Percentiles rank a stretch among this genome's conserved stretches.
Conservation (phyloP, 768 basidiomycete species). For the Suillus occidentalis region DNA sequence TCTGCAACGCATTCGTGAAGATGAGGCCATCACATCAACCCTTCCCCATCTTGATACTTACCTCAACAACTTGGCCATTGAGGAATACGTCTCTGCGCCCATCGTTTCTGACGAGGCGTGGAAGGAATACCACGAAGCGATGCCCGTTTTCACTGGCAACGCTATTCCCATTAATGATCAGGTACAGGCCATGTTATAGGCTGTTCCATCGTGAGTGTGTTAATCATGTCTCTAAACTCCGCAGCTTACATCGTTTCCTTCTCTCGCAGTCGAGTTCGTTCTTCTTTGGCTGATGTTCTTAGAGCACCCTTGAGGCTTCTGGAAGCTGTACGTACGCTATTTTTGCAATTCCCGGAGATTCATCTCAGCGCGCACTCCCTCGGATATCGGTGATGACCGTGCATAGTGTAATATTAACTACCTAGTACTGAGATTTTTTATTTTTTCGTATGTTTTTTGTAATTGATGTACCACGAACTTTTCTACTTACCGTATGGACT, state of each 20-base stretch:
- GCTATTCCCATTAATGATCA: slow-evolving; percentile 38
- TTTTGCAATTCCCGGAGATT: slow-evolving; percentile 7
- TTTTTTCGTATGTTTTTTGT: slow-evolving; percentile 2
- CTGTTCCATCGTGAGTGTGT: slow-evolving; percentile 15
- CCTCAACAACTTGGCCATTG: slow-evolving; percentile 46
- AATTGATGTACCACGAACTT: neutral
- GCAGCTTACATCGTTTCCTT: slow-evolving; percentile 7
- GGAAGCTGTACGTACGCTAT: slow-evolving; percentile 4
- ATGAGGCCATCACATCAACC: slow-evolving; percentile 43
- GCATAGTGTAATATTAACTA: slow-evolving; percentile 9
- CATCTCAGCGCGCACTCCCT: slow-evolving; percentile 7
- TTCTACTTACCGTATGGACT: neutral
- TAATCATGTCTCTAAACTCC: slow-evolving; percentile 6
- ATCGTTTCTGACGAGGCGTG: slow-evolving; percentile 51
- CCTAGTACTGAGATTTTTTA: neutral
- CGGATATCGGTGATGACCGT: slow-evolving; percentile 10
- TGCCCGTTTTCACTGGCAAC: slow-evolving; percentile 45
- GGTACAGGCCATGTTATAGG: slow-evolving; percentile 45
- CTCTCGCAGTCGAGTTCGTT: slow-evolving; percentile 9
- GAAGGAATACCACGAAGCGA: slow-evolving; percentile 43
- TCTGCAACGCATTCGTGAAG: slow-evolving; percentile 48
- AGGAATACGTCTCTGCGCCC: slow-evolving; percentile 51
- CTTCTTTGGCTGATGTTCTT: slow-evolving; percentile 8
- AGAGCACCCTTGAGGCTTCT: slow-evolving; percentile 1
- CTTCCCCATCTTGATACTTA: slow-evolving; percentile 43